Evolutionary conservation across 495 filamentous ascomycete species (phyloP), one percentile per base, ranked within the genome.

Genomic region (Trichoderma erinaceum): DNA sequence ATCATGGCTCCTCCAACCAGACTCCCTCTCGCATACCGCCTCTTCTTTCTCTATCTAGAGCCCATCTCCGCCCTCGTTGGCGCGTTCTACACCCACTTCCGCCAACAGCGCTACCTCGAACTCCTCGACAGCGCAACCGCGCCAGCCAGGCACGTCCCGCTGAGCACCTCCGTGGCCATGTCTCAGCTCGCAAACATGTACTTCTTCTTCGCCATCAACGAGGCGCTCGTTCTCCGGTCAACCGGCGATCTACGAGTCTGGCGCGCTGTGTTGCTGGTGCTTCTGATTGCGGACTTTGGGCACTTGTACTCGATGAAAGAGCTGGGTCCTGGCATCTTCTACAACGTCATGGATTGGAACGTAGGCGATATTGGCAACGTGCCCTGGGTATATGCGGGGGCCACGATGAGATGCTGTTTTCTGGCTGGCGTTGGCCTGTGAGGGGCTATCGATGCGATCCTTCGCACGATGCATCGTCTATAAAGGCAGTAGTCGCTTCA

Each of bases 231-330:
- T 16, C 79, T 92, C 66, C 87, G 89, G 25, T 75, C 82, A 11
- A 87, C 88, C 6, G 75, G 76, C 23, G 86, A 91, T 73, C 68
- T 87, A 7, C 76, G 78, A 6, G 88, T 92, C 66, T 92, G 89
- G 89, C 81, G 79, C 63, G 79, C 81, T 10, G 75, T 92, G 5
- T 75, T 91, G 3, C 76, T 87, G 64, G 84, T 81, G 56, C 70
- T 91, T 63, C 78, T 91, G 46, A 71, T 91, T 5, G 89, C 86
- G 18, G 89, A 92, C 73, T 72, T 90, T 32, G 89, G 89, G 2
- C 89, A 92, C 74, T 77, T 91, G 41, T 87, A 85, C 71, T 83
- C 83, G 10, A 75, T 90, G 23, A 72, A 75, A 27, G 69, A 71
- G 8, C 72, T 85, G 43, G 89, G 88, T 0, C 66, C 70, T 1